Percentiles rank a stretch among this genome's conserved stretches.
These are phyloP conservation scores for Coprinopsis sp. DNA, from an alignment of 768 basidiomycete genomes.

Conservation along the genomic window DNA sequence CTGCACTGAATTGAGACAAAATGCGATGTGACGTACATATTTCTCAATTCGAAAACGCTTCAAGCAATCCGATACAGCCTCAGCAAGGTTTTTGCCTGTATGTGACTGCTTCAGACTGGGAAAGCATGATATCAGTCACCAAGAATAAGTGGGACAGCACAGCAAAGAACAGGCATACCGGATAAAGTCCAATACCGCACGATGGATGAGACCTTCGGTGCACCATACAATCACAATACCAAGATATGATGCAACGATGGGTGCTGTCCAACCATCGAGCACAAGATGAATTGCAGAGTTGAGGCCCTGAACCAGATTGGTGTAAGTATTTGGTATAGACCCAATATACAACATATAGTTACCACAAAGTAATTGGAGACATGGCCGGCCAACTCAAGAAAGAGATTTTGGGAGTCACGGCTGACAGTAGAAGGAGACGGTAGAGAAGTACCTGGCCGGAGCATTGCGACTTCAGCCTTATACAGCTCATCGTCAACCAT, in stretches of 20 bases:
- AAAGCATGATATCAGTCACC: too few relatives aligned
- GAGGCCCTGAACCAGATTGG: slow-evolving; percentile 6
- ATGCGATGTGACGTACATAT: slow-evolving; percentile 9
- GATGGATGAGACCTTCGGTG: slow-evolving; percentile 17
- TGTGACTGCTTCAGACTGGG: slow-evolving; percentile 19
- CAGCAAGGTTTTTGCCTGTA: slow-evolving; percentile 21
- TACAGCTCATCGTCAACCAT: slow-evolving; percentile 20
- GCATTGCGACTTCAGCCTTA: slow-evolving; percentile 21
- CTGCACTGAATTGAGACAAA: not conserved
- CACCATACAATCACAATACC: slow-evolving; percentile 22
- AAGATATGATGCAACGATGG: slow-evolving; percentile 19
- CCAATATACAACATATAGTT: not conserved
- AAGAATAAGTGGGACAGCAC: too few relatives aligned
- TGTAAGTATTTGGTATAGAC: not conserved
- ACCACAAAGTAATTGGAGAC: slow-evolving; percentile 18
- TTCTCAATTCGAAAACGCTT: slow-evolving; percentile 18
- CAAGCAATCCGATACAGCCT: slow-evolving; percentile 15
- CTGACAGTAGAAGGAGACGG: slow-evolving; percentile 21
- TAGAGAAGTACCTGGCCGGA: slow-evolving; percentile 22
- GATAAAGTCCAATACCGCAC: slow-evolving; percentile 23
- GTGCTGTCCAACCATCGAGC: slow-evolving; percentile 29
- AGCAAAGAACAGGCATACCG: slow-evolving; percentile 16
- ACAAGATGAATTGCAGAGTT: slow-evolving; percentile 20
- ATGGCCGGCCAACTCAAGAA: slow-evolving; percentile 9
- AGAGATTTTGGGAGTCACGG: slow-evolving; percentile 15